These are phyloP conservation scores for Magnolia officinalis DNA, from an alignment of 164 flowering plant species.

Conservation along the genomic window DNA sequence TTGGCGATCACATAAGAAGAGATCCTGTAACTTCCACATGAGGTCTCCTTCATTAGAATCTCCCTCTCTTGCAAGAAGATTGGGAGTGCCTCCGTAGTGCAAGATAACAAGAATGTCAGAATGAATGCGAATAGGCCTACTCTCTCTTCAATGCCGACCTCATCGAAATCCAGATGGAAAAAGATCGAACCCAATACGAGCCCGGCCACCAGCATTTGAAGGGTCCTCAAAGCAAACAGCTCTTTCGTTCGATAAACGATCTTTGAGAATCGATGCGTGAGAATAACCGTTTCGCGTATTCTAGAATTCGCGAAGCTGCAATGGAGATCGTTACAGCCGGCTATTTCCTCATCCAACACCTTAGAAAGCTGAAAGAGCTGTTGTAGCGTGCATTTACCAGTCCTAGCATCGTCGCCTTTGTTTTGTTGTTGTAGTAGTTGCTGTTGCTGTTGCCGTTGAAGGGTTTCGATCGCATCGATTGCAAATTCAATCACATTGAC, in stretches of 20 bases:
- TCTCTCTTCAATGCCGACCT: slow-evolving; percentile 58
- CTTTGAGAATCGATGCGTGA: slow-evolving; percentile 71
- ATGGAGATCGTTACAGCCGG: slow-evolving; percentile 17
- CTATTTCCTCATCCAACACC: slow-evolving; percentile 46
- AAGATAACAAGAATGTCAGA: slow-evolving; percentile 69
- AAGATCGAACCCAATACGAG: slow-evolving; percentile 81
- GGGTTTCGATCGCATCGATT: slow-evolving; percentile 67
- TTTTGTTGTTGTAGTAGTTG: slow-evolving; percentile 9
- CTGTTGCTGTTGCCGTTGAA: slow-evolving; percentile 25
- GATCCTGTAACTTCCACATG: slow-evolving; percentile 82
- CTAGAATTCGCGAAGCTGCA: slow-evolving; percentile 58
- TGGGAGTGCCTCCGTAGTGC: slow-evolving; percentile 87
- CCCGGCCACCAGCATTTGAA: slow-evolving; percentile 76
- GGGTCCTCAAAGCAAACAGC: slow-evolving; percentile 65
- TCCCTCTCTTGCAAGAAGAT: slow-evolving; percentile 90
- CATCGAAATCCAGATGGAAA: slow-evolving; percentile 48
- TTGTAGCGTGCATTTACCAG: slow-evolving; percentile 56
- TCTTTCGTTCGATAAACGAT: slow-evolving; percentile 70
- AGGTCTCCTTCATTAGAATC: slow-evolving; percentile 84
- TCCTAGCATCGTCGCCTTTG: slow-evolving; percentile 7
- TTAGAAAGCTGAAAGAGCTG: slow-evolving; percentile 80
- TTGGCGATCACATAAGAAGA: slow-evolving; percentile 91
- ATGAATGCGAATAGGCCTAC: slow-evolving; percentile 90
- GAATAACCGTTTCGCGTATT: slow-evolving; percentile 50
- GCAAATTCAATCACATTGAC: slow-evolving; percentile 83